Evolutionary conservation across 495 filamentous ascomycete genomes (phyloP).

Genomic region (Xylaria curta): DNA sequence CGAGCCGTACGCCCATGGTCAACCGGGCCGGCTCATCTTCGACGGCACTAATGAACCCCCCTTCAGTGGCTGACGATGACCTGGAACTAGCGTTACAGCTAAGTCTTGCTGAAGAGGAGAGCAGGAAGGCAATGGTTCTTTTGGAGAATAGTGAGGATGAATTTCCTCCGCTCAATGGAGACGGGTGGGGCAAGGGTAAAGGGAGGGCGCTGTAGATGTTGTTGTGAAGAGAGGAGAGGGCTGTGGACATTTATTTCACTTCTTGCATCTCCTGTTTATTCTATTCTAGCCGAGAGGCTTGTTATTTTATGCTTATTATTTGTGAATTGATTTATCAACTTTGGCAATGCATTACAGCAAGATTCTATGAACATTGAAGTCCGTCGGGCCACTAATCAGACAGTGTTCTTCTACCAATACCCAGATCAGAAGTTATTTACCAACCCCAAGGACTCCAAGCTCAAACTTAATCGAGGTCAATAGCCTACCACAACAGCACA

Average conservation of each 20-base stretch:
- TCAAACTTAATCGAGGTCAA: not conserved
- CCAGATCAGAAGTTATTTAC: not conserved
- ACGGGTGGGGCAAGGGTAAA: conserved; percentile 51
- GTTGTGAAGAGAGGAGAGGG: not conserved
- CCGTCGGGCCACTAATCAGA: not conserved
- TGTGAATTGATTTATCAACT: not conserved
- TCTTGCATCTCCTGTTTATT: conserved; percentile 12
- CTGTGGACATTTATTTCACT: conserved; percentile 4
- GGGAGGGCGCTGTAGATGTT: conserved; percentile 50
- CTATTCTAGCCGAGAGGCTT: conserved; percentile 6
- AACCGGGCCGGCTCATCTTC: conserved; percentile 33
- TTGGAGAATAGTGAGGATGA: conserved; percentile 53
- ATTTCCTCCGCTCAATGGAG: conserved; percentile 60
- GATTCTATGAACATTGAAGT: not conserved
- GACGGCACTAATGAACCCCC: conserved; percentile 27
- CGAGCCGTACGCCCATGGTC: conserved; percentile 42
- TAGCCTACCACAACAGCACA: conserved; percentile 1
- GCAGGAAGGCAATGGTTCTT: conserved; percentile 43
- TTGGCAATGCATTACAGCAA: not conserved
- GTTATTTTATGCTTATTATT: not conserved
- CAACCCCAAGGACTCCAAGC: not conserved
- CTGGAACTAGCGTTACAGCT: conserved; percentile 83
- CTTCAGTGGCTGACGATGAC: conserved; percentile 64
- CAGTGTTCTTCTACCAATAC: not conserved
- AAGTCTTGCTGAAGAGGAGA: conserved; percentile 81